phyloP scores from a whole-genome alignment of 2,329 filamentous ascomycete species.

The Aspergillus nomiae region DNA sequence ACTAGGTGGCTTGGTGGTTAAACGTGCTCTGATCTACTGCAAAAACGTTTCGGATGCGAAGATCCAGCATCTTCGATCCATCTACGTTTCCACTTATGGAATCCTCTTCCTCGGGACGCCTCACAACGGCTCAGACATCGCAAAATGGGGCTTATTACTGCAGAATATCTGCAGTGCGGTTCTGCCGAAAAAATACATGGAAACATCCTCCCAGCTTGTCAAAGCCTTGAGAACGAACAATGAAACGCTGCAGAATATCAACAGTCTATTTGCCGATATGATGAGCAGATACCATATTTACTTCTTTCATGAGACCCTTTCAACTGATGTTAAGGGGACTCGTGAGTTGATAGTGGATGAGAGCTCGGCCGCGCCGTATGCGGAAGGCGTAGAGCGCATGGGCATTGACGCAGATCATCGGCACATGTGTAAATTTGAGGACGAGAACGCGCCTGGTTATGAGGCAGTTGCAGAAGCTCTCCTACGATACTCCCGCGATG shows the following conservation, averaged over 20 bases:
- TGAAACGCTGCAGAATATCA: slow-evolving; percentile 74
- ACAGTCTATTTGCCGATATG: slow-evolving; percentile 70
- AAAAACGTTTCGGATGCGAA: slow-evolving; percentile 61
- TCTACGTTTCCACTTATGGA: slow-evolving; percentile 74
- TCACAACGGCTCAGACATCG: slow-evolving; percentile 69
- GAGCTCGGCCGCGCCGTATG: slow-evolving; percentile 67
- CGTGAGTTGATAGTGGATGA: slow-evolving; percentile 69
- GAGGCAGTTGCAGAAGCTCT: slow-evolving; percentile 53
- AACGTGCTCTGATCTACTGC: slow-evolving; percentile 69
- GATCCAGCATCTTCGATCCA: slow-evolving; percentile 66
- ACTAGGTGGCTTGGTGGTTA: slow-evolving; percentile 71
- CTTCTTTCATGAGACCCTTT: slow-evolving; percentile 75
- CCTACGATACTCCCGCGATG: slow-evolving; percentile 51
- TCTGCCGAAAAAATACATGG: slow-evolving; percentile 66
- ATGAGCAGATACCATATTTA: slow-evolving; percentile 71
- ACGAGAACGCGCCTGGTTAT: slow-evolving; percentile 66
- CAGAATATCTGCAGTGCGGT: slow-evolving; percentile 69
- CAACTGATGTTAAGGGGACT: slow-evolving; percentile 67
- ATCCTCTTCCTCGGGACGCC: slow-evolving; percentile 78
- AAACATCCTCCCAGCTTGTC: slow-evolving; percentile 68
- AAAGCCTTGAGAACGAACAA: slow-evolving; percentile 72
- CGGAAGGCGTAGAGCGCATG: slow-evolving; percentile 71
- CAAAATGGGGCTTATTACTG: slow-evolving; percentile 67
- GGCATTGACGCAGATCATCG: slow-evolving; percentile 75
- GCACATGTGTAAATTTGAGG: slow-evolving; percentile 72